Percentiles rank a stretch among this genome's conserved stretches.
Evolutionary conservation across 2,329 filamentous ascomycete genomes (phyloP).

Genomic region (Emydomyces testavorans): DNA sequence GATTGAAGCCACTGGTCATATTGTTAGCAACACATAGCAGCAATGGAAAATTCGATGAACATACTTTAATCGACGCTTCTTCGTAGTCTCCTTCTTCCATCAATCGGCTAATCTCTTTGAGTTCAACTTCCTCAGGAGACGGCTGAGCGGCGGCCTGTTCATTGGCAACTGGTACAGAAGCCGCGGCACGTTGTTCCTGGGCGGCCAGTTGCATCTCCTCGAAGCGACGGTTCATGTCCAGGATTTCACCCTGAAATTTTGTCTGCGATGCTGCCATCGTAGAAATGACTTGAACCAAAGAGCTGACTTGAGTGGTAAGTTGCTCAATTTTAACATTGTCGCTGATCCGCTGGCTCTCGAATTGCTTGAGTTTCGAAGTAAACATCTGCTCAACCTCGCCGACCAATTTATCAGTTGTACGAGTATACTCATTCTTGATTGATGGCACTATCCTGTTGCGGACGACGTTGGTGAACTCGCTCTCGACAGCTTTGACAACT

Average conservation of each 20-base stretch:
- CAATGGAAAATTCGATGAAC: constrained; percentile 1
- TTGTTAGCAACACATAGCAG: constrained; percentile 4
- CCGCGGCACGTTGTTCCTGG: constrained; percentile 9
- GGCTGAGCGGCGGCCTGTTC: neutral
- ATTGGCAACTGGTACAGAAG: constrained; percentile 15
- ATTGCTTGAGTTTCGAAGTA: constrained; percentile 40
- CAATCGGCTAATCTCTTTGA: constrained; percentile 32
- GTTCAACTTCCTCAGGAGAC: constrained; percentile 31
- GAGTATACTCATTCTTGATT: constrained; percentile 52
- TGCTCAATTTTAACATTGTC: constrained; percentile 51
- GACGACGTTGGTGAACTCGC: constrained; percentile 52
- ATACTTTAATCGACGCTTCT: constrained; percentile 37
- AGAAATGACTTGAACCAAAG: constrained; percentile 43
- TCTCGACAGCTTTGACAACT: constrained; percentile 57
- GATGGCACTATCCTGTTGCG: constrained; percentile 54
- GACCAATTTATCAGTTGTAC: constrained; percentile 56
- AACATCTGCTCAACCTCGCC: constrained; percentile 55
- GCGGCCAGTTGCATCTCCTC: constrained; percentile 17
- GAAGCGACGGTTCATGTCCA: constrained; percentile 26
- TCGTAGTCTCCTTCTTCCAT: constrained; percentile 34
- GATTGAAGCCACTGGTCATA: constrained; percentile 49
- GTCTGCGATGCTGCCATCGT: constrained; percentile 35
- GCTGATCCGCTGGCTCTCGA: constrained; percentile 41
- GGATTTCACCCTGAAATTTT: constrained; percentile 33
- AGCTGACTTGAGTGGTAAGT: constrained; percentile 44